Conservation (phyloP, 2,329 filamentous ascomycete genomes). For the Penicillium sp. region DNA sequence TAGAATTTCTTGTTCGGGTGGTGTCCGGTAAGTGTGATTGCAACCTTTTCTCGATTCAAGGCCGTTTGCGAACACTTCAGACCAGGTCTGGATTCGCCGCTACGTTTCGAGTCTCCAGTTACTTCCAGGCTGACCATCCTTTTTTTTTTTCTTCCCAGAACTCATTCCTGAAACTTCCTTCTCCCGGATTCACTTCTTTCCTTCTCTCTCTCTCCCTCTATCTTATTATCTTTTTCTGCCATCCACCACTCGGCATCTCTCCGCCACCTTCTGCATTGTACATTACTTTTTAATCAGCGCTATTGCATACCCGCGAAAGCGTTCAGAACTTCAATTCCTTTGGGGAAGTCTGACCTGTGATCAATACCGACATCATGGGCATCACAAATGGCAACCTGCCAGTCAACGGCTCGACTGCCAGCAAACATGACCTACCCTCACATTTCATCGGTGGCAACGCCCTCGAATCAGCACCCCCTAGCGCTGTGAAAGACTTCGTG, state of each 20-base stretch:
- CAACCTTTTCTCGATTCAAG: not conserved
- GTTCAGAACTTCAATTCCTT: slow-evolving; percentile 17
- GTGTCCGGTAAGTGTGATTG: slow-evolving; percentile 18
- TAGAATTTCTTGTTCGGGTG: slow-evolving; percentile 5
- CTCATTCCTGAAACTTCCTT: not conserved
- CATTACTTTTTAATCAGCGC: slow-evolving; percentile 22
- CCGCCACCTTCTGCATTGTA: slow-evolving; percentile 20
- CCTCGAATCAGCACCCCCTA: slow-evolving; percentile 74
- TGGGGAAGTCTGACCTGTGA: slow-evolving; percentile 31
- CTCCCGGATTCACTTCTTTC: not conserved
- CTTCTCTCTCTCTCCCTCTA: not conserved
- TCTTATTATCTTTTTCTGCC: slow-evolving; percentile 3
- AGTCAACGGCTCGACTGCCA: slow-evolving; percentile 67
- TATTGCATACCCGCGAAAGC: slow-evolving; percentile 16
- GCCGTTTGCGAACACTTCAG: slow-evolving; percentile 11
- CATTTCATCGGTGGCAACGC: slow-evolving; percentile 98
- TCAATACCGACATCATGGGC: slow-evolving; percentile 37
- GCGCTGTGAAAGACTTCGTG: slow-evolving; percentile 96
- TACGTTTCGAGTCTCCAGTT: not conserved
- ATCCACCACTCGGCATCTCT: slow-evolving; percentile 13
- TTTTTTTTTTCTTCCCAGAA: not conserved
- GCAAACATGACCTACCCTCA: slow-evolving; percentile 77
- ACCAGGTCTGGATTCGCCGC: slow-evolving; percentile 8
- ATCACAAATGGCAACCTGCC: slow-evolving; percentile 36
- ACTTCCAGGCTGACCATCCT: slow-evolving; percentile 1